Evolutionary conservation across 2,329 filamentous ascomycete species (phyloP).

Genomic region (Monilinia fructicola): DNA sequence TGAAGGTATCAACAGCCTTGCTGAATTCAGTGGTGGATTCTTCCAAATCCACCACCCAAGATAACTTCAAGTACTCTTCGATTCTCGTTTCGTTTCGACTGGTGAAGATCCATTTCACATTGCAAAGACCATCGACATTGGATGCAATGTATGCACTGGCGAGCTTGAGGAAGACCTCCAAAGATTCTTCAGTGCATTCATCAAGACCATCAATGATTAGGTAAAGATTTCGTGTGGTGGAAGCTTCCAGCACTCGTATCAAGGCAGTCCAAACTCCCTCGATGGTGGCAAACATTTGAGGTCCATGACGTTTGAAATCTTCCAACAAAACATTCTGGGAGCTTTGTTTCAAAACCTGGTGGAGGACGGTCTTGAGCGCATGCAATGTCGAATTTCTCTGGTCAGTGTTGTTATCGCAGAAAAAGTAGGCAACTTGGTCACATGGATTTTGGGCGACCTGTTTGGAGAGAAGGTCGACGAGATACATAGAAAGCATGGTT

Average conservation of each 20-base stretch:
- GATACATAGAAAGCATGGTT: conserved; percentile 24
- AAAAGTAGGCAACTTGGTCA: conserved; percentile 22
- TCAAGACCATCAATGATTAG: conserved; percentile 25
- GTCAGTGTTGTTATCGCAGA: conserved; percentile 22
- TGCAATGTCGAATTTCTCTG: conserved; percentile 22
- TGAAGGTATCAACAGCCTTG: conserved; percentile 15
- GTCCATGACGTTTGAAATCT: conserved; percentile 21
- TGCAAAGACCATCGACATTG: conserved; percentile 20
- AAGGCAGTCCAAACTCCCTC: conserved; percentile 22
- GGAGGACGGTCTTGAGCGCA: conserved; percentile 22
- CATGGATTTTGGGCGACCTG: conserved; percentile 19
- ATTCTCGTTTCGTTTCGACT: conserved; percentile 23
- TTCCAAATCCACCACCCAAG: conserved; percentile 21
- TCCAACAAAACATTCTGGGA: conserved; percentile 19
- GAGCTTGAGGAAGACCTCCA: conserved; percentile 20
- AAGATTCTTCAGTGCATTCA: conserved; percentile 22
- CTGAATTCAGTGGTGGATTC: conserved; percentile 6
- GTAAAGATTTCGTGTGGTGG: conserved; percentile 21
- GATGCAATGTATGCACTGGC: conserved; percentile 18
- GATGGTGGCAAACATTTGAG: conserved; percentile 20
- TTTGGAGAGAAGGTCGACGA: conserved; percentile 20
- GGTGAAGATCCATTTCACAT: conserved; percentile 25
- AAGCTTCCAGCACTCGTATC: conserved; percentile 19
- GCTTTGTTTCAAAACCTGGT: conserved; percentile 21
- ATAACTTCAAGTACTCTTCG: conserved; percentile 21